These are phyloP conservation scores for Bacidia gigantensis DNA, from an alignment of 495 filamentous ascomycete species.

Conservation along the genomic window DNA sequence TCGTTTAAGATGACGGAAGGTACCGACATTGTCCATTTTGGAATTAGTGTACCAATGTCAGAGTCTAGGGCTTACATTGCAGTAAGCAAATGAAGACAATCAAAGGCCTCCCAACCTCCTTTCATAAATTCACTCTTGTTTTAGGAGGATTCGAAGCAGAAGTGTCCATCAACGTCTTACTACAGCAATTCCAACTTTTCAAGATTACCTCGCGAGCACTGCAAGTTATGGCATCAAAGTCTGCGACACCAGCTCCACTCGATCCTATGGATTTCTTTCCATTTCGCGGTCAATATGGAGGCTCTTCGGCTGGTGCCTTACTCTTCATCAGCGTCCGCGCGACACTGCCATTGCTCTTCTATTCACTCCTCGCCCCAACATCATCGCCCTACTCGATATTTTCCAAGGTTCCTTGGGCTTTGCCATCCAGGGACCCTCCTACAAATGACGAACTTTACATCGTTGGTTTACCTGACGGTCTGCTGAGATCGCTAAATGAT, in stretches of 20 bases:
- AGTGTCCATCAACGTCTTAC: too few species aligned
- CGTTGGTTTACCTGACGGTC: not conserved
- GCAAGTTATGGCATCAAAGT: too few species aligned
- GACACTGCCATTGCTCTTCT: not conserved
- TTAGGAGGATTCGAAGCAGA: too few species aligned
- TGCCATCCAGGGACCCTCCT: constrained; percentile 2
- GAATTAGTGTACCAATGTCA: too few species aligned
- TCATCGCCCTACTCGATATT: not conserved
- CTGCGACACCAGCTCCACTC: not conserved
- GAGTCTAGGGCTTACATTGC: too few species aligned
- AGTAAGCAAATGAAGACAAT: too few species aligned
- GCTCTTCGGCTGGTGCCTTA: not conserved
- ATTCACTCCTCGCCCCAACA: not conserved
- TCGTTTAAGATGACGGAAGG: too few species aligned
- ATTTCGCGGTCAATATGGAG: constrained; percentile 1
- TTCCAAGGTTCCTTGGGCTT: not conserved
- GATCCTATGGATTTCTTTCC: constrained; percentile 3
- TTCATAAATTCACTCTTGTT: too few species aligned
- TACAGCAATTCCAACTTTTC: too few species aligned
- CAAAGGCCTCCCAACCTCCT: too few species aligned
- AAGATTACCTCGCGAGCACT: too few species aligned
- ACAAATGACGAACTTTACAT: not conserved
- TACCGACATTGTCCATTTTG: too few species aligned
- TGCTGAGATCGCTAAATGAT: not conserved
- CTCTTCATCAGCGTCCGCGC: not conserved